phyloP scores from a whole-genome alignment of 2,329 filamentous ascomycete species.

The Fusarium dlaminii region DNA sequence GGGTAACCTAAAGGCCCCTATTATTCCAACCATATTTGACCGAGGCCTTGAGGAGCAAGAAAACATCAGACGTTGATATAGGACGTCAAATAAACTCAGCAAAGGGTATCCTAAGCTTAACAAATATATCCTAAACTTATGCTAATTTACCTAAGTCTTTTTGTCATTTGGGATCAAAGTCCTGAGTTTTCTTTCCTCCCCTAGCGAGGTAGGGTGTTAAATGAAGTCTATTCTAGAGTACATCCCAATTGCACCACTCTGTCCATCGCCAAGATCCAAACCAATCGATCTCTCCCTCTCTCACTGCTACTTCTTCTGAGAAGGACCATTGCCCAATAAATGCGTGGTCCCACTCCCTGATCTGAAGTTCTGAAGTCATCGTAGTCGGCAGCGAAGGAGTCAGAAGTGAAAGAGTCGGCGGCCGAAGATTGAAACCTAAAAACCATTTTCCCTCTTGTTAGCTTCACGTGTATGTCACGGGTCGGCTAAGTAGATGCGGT shows the following conservation, averaged over 20 bases:
- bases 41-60: too few species aligned
- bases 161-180: too few species aligned
- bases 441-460: neutral
- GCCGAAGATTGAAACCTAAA: neutral
- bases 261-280: neutral
- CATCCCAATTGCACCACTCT: neutral
- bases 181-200: too few species aligned
- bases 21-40: too few species aligned
- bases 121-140: too few species aligned
- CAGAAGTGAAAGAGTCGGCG: neutral
- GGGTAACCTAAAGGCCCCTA: too few species aligned
- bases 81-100: too few species aligned
- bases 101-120: too few species aligned
- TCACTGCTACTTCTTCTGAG: neutral
- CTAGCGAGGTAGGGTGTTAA: too few species aligned
- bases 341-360: neutral
- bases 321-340: neutral
- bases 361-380: neutral
- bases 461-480: neutral
- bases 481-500: neutral
- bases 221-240: neutral
- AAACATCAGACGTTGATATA: too few species aligned
- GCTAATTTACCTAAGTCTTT: too few species aligned
- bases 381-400: neutral
- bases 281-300: neutral